Evolutionary conservation across 305 asterid species (phyloP).

Genomic region (Fraxinus velutina): DNA sequence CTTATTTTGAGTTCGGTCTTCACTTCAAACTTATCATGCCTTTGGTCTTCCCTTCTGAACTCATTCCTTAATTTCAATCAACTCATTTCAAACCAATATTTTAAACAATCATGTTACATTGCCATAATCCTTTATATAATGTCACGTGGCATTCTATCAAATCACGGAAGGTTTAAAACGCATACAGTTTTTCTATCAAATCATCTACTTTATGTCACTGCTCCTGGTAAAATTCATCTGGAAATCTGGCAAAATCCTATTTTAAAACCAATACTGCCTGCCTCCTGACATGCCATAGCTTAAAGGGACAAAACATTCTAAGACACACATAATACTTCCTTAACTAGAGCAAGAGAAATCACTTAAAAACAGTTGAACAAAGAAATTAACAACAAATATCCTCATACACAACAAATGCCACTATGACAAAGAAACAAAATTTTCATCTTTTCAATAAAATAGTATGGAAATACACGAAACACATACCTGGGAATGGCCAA

Average conservation of each 20-base stretch:
- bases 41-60: not conserved
- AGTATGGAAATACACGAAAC: not conserved
- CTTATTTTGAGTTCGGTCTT: not conserved
- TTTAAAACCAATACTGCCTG: not conserved
- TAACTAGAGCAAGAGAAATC: not conserved
- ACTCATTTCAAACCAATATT: not conserved
- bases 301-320: not conserved
- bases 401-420: not conserved
- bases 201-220: not conserved
- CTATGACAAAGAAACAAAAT: not conserved
- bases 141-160: not conserved
- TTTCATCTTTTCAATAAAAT: not conserved
- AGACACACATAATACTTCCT: not conserved
- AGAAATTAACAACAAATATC: not conserved
- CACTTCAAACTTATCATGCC: not conserved
- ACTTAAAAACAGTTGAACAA: not conserved
- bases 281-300: not conserved
- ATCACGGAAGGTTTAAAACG: not conserved
- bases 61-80: not conserved
- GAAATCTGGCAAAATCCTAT: not conserved
- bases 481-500: slow-evolving; percentile 18
- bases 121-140: not conserved
- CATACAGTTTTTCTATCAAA: not conserved
- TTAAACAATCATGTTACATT: not conserved
- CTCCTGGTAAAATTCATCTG: not conserved